A percentile compares a stretch with the other conserved stretches of the same genome.
Evolutionary conservation across 2,329 filamentous ascomycete species (phyloP).

Genomic region (Penicillium rolfsii): DNA sequence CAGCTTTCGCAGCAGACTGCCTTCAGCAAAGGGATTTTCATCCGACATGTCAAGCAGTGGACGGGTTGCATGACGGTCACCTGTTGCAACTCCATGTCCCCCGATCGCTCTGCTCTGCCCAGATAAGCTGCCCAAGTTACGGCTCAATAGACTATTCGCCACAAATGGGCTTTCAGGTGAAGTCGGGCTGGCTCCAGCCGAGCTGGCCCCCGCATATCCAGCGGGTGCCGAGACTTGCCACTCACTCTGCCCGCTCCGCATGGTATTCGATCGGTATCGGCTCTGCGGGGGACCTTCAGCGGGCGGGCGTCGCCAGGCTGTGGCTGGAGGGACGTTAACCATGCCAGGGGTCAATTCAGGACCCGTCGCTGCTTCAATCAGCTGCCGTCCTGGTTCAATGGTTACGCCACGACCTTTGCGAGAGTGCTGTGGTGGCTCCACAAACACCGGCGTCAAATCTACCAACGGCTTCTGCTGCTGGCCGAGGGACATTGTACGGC

Average conservation of each 20-base stretch:
- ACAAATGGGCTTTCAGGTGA: conserved; percentile 15
- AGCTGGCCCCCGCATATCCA: conserved; percentile 5
- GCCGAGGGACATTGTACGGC: conserved; percentile 51
- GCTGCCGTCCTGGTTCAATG: conserved; percentile 48
- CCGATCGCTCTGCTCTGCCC: conserved; percentile 27
- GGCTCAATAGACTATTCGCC: conserved; percentile 41
- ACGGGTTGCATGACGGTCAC: conserved; percentile 42
- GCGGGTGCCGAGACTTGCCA: conserved; percentile 19
- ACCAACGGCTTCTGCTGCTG: conserved; percentile 64
- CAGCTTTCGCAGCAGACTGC: conserved; percentile 47
- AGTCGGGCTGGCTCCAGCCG: conserved; percentile 14
- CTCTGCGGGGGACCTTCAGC: conserved; percentile 21
- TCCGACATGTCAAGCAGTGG: conserved; percentile 50
- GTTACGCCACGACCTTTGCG: conserved; percentile 42
- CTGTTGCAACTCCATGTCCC: conserved; percentile 47
- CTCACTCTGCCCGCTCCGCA: conserved; percentile 37
- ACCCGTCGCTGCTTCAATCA: conserved; percentile 49
- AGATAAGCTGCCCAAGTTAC: conserved; percentile 16
- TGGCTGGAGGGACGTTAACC: conserved; percentile 43
- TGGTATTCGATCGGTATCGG: conserved; percentile 41
- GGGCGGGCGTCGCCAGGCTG: conserved; percentile 45
- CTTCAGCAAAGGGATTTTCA: conserved; percentile 49
- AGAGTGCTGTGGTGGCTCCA: conserved; percentile 59
- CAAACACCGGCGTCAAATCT: conserved; percentile 67
- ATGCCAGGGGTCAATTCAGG: conserved; percentile 39